Percentiles rank a stretch among this genome's conserved stretches.
Conservation (phyloP, 352 stramenopile genomes). For the Phytophthora aleatoria region DNA sequence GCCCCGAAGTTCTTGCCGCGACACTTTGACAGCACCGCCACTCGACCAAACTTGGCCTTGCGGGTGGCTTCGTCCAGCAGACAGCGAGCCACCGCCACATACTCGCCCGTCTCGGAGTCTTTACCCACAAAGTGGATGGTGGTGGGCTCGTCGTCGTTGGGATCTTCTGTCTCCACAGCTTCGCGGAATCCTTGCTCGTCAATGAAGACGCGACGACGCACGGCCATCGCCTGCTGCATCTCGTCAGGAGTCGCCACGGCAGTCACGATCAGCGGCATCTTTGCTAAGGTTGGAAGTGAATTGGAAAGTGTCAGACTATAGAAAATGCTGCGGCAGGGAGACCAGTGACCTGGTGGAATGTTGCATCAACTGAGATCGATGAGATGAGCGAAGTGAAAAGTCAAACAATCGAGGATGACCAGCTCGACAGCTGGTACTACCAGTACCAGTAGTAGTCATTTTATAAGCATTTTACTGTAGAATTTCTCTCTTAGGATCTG, state of each 20-base stretch:
- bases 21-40: conserved; percentile 63
- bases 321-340: background rate
- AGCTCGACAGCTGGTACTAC: background rate
- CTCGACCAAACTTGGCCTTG: conserved; percentile 68
- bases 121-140: conserved; percentile 68
- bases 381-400: conserved; percentile 5
- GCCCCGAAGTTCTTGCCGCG: conserved; percentile 61
- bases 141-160: conserved; percentile 46
- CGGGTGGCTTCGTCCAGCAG: conserved; percentile 37
- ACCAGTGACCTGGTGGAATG: conserved; percentile 4
- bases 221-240: conserved; percentile 44
- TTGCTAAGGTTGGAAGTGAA: background rate
- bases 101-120: conserved; percentile 60
- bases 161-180: conserved; percentile 47
- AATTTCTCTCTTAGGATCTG: conserved; percentile 6
- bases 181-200: conserved; percentile 56
- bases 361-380: conserved; percentile 28
- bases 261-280: conserved; percentile 52
- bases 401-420: conserved; percentile 15
- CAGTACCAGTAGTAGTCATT: background rate
- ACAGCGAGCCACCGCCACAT: conserved; percentile 63
- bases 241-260: conserved; percentile 47
- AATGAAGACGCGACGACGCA: conserved; percentile 65
- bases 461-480: conserved; percentile 1
- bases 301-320: conserved; percentile 11